Evolutionary conservation across 768 basidiomycete species (phyloP), one percentile per base, ranked within the genome.

Genomic region (Rubroboletus satanas): DNA sequence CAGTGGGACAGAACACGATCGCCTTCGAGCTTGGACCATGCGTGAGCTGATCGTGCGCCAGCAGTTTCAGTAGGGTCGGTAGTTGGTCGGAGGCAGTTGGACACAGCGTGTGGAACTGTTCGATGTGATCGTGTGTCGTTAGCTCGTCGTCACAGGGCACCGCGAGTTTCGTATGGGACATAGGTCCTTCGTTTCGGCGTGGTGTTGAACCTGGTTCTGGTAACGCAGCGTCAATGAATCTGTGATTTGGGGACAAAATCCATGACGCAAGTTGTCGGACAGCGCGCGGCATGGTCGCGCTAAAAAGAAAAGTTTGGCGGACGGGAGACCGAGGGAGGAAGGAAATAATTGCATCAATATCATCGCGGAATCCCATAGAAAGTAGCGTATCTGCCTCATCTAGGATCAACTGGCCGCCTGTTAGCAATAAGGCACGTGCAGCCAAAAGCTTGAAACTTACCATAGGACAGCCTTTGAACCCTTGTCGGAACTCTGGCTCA

Each of bases 331-430:
- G 73, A 8, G 88, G 86, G n/a, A 95, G 76, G 63, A 75, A 79
- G 5, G 74, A 65, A 29, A 79, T 71, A 62, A 96, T 92, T 2
- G 79, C 82, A 21, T 89, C 83, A 31, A 98, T 83, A 62, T 96
- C 94, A 23, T 85, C 81, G 5, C 88, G 81, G 81, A 96, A 97
- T 61, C 94, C 94, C 87, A 94, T 88, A 53, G 93, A 91, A 11
- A 98, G 77, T 12, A 96, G 77, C 0, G 88, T 90, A 65, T 98
- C 94, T 11, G 93, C 91, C 68, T 97, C 93, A 65, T 98, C 97
- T 54, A 98, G 76, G 55, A 98, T 79, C 49, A 98, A 79, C 90
- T 93, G 58, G 11, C 4, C 21, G 49, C 39, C 53, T n/a, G 54
- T 60, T 31, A 57, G 52, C n/a, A 26, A 23, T 43, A 36, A 56